Percentiles rank a stretch among this genome's conserved stretches.
These are phyloP conservation scores for Fragaria nilgerrensis DNA, from an alignment of 306 rosid genomes.

Conservation along the genomic window DNA sequence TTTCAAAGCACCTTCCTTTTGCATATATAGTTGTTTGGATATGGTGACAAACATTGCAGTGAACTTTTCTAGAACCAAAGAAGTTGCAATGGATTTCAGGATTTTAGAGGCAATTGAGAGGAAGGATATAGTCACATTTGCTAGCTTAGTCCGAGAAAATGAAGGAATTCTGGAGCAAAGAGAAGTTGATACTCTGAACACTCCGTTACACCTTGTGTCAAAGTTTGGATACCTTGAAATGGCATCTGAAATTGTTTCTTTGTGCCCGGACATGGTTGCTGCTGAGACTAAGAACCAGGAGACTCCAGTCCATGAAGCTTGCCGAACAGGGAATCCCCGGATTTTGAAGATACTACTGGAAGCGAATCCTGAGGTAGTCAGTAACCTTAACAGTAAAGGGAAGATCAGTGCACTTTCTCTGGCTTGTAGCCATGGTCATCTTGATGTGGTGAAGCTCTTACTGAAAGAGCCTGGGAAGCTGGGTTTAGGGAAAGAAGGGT, in stretches of 20 bases:
- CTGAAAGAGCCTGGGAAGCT: slow-evolving; percentile 32
- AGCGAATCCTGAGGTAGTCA: slow-evolving; percentile 31
- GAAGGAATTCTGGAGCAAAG: slow-evolving; percentile 42
- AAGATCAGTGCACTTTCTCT: slow-evolving; percentile 35
- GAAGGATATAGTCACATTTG: slow-evolving; percentile 34
- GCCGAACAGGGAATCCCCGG: slow-evolving; percentile 31
- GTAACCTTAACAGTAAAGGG: slow-evolving; percentile 29
- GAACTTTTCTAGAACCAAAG: not conserved
- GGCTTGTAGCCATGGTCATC: slow-evolving; percentile 49
- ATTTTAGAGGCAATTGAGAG: slow-evolving; percentile 41
- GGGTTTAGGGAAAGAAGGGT: slow-evolving; percentile 27
- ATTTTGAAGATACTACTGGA: slow-evolving; percentile 37
- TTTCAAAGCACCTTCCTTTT: slow-evolving; percentile 5
- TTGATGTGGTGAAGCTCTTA: slow-evolving; percentile 42
- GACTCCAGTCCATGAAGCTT: slow-evolving; percentile 56
- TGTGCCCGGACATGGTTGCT: slow-evolving; percentile 56
- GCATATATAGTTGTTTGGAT: not conserved
- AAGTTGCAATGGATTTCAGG: slow-evolving; percentile 40
- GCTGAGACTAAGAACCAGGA: slow-evolving; percentile 47
- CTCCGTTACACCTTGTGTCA: slow-evolving; percentile 59
- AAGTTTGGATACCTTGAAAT: slow-evolving; percentile 45
- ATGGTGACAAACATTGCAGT: not conserved
- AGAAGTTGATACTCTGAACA: slow-evolving; percentile 42
- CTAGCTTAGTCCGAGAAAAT: slow-evolving; percentile 35
- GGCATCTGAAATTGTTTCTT: slow-evolving; percentile 39